Percentiles rank a stretch among this genome's conserved stretches.
Evolutionary conservation across 1,284 basidiomycete genomes (phyloP).

Genomic region (Naganishia cerealis): DNA sequence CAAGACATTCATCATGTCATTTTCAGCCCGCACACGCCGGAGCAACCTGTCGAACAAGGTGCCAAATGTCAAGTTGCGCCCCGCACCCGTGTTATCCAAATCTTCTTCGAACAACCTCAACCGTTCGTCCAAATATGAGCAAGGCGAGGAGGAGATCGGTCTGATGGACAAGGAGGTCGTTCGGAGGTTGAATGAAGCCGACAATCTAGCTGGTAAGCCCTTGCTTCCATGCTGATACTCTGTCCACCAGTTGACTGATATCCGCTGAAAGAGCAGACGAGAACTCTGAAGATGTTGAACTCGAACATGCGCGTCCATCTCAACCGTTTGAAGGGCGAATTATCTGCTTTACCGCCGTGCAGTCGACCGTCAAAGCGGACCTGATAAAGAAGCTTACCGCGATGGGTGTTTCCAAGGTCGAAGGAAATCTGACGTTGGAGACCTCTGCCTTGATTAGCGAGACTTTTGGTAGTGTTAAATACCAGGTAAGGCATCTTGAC

Average conservation of each 20-base stretch:
- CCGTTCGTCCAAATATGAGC: not conserved
- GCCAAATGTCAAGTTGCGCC: conserved; percentile 51
- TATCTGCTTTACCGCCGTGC: conserved; percentile 30
- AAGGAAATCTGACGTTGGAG: conserved; percentile 32
- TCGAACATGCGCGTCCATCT: conserved; percentile 21
- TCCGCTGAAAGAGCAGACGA: not conserved
- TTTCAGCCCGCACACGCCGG: conserved; percentile 36
- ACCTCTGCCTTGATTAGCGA: conserved; percentile 26
- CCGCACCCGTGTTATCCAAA: conserved; percentile 38
- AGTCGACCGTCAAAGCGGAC: conserved; percentile 16
- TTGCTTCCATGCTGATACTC: not conserved
- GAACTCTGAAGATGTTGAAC: conserved; percentile 23
- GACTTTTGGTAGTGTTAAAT: conserved; percentile 31
- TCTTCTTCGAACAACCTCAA: conserved; percentile 23
- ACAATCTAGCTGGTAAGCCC: conserved; percentile 24
- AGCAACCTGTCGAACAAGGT: conserved; percentile 49
- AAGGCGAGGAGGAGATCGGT: conserved; percentile 27
- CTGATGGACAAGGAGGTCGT: conserved; percentile 33
- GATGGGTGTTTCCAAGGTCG: conserved; percentile 30
- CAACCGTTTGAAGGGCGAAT: conserved; percentile 21
- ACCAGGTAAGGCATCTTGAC: conserved; percentile 18
- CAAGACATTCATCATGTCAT: conserved; percentile 4
- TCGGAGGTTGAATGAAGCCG: conserved; percentile 27
- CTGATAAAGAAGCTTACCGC: conserved; percentile 30
- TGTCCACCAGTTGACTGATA: not conserved